Evolutionary conservation across 306 rosid genomes (phyloP).

Genomic region (Echinosophora koreensis): DNA sequence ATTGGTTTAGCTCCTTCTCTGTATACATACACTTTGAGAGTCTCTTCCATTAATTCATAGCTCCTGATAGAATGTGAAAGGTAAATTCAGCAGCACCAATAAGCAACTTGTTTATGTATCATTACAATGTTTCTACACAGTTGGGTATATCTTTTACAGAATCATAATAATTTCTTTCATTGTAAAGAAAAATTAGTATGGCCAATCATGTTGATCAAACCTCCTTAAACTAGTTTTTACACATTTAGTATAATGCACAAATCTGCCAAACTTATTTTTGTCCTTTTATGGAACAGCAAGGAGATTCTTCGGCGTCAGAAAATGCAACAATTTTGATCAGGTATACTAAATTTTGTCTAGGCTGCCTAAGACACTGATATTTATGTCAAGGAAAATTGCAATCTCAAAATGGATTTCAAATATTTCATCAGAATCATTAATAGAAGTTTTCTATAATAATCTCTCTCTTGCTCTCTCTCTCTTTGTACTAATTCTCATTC

Average conservation of each 20-base stretch:
- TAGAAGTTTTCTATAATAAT: neutral
- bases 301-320: neutral
- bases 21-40: constrained; percentile 77
- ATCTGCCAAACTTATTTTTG: neutral
- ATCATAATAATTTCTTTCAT: constrained; percentile 4
- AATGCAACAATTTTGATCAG: neutral
- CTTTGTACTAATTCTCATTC: neutral
- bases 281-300: neutral
- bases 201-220: neutral
- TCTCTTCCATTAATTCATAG: constrained; percentile 90
- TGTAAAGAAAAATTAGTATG: neutral
- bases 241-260: neutral
- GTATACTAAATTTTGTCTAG: neutral
- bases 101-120: constrained; percentile 19
- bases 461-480: neutral
- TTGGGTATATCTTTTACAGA: neutral
- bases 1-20: constrained; percentile 79
- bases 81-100: constrained; percentile 12
- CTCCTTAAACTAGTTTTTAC: neutral
- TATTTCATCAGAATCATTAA: neutral
- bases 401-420: neutral
- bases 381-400: neutral
- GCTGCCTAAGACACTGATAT: neutral
- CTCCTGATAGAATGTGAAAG: constrained; percentile 63
- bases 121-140: neutral